Base-by-base conservation (phyloP, 2,329 filamentous ascomycete genomes). In the Penicillium glabrum region DNA sequence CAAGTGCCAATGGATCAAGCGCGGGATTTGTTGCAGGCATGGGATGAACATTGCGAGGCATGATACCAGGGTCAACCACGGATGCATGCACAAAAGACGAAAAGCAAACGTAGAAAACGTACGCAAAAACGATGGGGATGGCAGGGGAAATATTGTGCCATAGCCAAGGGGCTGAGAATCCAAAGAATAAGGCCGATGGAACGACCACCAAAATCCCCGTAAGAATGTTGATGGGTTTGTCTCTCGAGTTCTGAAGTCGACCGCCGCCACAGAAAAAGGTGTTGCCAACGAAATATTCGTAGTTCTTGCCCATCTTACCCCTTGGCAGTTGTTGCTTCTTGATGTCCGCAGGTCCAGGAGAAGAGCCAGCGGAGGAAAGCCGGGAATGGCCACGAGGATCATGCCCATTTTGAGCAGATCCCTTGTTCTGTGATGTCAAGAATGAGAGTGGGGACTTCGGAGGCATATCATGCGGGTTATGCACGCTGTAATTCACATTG, bases 11-110 rank as follows among this genome's bases (percentile, higher is more conserved):
- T 6, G 92, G 91, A 70, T 98, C 93, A 37, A 93, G 89, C 63
- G 89, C 83, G 47, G 88, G 85, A 67, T 88, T 85, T 26, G 83
- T 74, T 1, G 89, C 86, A n/a, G 93, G 92, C 71, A 96, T 92
- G 44, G 86, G 88, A 69, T 99, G 93, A 37, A 97, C 79, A 72
- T 98, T 96, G 62, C 95, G 89, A 19, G 95, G 95, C 35, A 97
- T 81, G 60, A 98, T 96, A 56, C 95, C 95, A 29, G 95, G 93
- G 75, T 99, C 93, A 45, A 93, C 90, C 52, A 89, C 83, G 3
- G 95, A 97, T 4, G 93, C 95, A 76, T 97, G 93, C 54, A 97
- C 69, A 70, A 98, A 99, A 3, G 95, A 98, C 24, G 93, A 96
- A 47, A 97, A 81, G 75, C 90, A 96, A 27, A 99, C 81, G 72